phyloP scores from a whole-genome alignment of 768 basidiomycete genomes.

The Hericium rajendrae region DNA sequence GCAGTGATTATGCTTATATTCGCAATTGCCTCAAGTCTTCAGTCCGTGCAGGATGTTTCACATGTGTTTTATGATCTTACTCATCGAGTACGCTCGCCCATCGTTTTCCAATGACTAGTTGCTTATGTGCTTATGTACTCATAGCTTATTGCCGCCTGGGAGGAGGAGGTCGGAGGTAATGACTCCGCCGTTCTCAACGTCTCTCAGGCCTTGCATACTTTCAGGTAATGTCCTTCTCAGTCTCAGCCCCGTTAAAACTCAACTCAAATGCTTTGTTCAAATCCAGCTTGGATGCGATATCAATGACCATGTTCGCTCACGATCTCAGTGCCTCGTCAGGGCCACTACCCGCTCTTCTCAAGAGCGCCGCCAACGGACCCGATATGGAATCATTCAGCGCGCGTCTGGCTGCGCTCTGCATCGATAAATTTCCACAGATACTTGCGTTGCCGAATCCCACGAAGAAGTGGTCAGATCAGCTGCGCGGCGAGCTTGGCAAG shows the following conservation, averaged over 20 bases:
- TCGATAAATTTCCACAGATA: slow-evolving; percentile 2
- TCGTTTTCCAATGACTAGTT: not conserved
- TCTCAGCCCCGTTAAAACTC: not conserved
- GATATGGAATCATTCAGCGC: not conserved
- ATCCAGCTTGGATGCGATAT: not conserved
- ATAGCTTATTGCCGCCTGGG: not conserved
- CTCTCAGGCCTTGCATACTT: not conserved
- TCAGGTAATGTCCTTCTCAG: not conserved
- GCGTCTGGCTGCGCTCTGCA: not conserved
- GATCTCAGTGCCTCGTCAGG: slow-evolving; percentile 2
- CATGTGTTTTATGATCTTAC: not conserved
- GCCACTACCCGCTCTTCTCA: slow-evolving; percentile 4
- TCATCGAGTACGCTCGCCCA: not conserved
- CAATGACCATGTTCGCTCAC: slow-evolving; percentile 8
- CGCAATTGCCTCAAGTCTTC: not conserved
- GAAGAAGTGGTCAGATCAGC: slow-evolving; percentile 1
- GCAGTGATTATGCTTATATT: too few species aligned
- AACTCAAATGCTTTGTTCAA: not conserved
- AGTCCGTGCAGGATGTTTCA: slow-evolving; percentile 3
- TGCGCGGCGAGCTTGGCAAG: slow-evolving; percentile 5
- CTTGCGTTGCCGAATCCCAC: slow-evolving; percentile 4
- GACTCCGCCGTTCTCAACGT: not conserved
- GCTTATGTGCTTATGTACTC: not conserved
- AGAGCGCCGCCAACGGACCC: slow-evolving; percentile 6
- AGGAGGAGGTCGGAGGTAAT: not conserved